Percentiles rank a stretch among this genome's conserved stretches.
Evolutionary conservation across 2,329 filamentous ascomycete genomes (phyloP).

Genomic region (Hymenoscyphus fraxineus): DNA sequence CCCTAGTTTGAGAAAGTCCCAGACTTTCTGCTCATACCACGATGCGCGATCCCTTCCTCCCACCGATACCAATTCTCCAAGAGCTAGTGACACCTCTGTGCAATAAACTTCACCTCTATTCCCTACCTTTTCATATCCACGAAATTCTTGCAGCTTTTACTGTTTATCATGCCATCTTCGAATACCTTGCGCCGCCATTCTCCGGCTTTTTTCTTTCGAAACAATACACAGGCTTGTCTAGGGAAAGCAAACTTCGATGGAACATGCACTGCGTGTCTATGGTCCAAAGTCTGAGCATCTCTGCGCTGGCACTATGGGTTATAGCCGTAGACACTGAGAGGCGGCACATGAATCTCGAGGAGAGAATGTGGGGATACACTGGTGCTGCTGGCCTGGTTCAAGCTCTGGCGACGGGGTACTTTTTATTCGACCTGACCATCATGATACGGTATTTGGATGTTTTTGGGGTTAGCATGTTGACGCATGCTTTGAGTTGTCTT

Average conservation of each 20-base stretch:
- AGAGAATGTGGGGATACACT: conserved; percentile 73
- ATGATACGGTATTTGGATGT: conserved; percentile 63
- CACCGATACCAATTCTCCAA: conserved; percentile 46
- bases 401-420: conserved; percentile 73
- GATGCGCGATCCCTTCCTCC: conserved; percentile 71
- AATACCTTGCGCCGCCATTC: conserved; percentile 61
- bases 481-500: conserved; percentile 60
- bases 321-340: conserved; percentile 65
- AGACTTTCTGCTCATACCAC: conserved; percentile 21
- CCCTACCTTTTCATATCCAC: conserved; percentile 71
- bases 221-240: conserved; percentile 55
- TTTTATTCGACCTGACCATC: conserved; percentile 72
- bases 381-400: conserved; percentile 69
- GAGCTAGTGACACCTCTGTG: conserved; percentile 57
- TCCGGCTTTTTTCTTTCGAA: conserved; percentile 58
- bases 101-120: conserved; percentile 56
- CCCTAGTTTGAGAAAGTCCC: neutral
- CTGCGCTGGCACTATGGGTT: conserved; percentile 65
- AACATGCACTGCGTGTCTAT: conserved; percentile 79
- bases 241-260: conserved; percentile 68
- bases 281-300: conserved; percentile 69
- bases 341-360: conserved; percentile 58
- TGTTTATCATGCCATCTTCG: conserved; percentile 65
- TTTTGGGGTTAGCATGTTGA: conserved; percentile 63
- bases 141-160: conserved; percentile 63